Evolutionary conservation across 2,329 filamentous ascomycete species (phyloP), one percentile per base, ranked within the genome.

Genomic region (Apiospora sp.): DNA sequence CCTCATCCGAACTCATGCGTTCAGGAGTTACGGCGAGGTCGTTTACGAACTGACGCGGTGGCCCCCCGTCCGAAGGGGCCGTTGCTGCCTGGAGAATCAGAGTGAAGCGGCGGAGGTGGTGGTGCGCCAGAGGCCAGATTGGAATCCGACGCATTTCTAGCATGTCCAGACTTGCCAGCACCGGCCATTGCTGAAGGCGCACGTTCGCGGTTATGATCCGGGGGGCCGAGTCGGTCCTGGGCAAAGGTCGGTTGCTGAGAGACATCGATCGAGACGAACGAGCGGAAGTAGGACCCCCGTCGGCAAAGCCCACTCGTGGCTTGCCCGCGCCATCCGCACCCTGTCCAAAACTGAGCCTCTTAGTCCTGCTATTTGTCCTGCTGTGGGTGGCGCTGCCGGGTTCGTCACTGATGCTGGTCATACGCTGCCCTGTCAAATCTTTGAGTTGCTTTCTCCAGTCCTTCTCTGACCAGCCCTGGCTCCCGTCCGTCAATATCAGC

Each of bases 401-500:
- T n/a, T 88, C 87, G 67, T 90, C 82, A 22, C 80, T 88, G 68
- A 90, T 85, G 22, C 86, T 87, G 41, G 90, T 90, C 90, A 97
- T 96, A 30, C 94, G 90, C 71, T 90, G 91, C 5, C 93, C 91
- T 0, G 96, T 98, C 64, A 96, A 86, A 73, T 98, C 95, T 83
- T 98, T 98, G 80, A 99, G 84, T 78, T 92, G 91, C 79, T 92
- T 93, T 76, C 95, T 91, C 96, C 96, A 99, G 76, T 98, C 94
- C 34, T 92, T 88, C 83, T 98, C 96, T 64, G 87, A 91, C 95
- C 95, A 98, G 34, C 83, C 86, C 27, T 89, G 84, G 81, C 93
- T 97, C 27, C 93, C 94, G 3, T 94, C 89, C 3, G 92, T 92
- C 75, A 93, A 88, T 74, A 99, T 95, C 58, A 98, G 85, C 71